Evolutionary conservation across 2,329 filamentous ascomycete species (phyloP).

Genomic region (Aspergillus sp.): DNA sequence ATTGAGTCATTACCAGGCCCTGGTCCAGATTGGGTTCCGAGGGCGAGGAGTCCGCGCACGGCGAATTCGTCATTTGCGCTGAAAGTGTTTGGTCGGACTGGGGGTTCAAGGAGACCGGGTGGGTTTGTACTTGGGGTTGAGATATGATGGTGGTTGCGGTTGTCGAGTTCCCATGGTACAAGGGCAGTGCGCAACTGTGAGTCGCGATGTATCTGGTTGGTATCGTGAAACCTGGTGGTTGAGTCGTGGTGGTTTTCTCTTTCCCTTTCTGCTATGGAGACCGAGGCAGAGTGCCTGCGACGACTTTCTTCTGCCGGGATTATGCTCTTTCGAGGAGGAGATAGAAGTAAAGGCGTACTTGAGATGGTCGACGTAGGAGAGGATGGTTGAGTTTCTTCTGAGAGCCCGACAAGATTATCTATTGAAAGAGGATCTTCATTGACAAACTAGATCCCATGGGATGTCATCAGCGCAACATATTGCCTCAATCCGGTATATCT

Average conservation of each 20-base stretch:
- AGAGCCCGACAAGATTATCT: background rate
- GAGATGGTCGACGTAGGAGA: constrained; percentile 1
- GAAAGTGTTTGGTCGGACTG: constrained; percentile 7
- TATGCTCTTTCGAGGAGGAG: background rate
- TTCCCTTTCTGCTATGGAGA: background rate
- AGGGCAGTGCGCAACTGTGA: background rate
- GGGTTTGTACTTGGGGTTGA: background rate
- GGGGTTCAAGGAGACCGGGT: background rate
- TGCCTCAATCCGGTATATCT: background rate
- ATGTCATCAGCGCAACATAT: background rate
- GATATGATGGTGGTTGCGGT: background rate
- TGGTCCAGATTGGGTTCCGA: constrained; percentile 17
- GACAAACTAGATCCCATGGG: constrained; percentile 22
- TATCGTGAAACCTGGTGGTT: background rate
- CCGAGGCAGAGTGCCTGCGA: background rate
- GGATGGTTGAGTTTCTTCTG: background rate
- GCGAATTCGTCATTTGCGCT: constrained; percentile 28
- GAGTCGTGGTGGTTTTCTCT: no score
- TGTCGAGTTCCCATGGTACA: background rate
- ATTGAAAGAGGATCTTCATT: constrained; percentile 21
- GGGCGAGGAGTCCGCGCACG: constrained; percentile 25
- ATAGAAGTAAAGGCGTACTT: background rate
- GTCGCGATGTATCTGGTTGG: background rate
- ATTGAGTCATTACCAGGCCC: background rate
- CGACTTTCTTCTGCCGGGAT: no score